Base-by-base conservation (phyloP, 2,329 filamentous ascomycete species). In the Penicillium sclerotigenum region DNA sequence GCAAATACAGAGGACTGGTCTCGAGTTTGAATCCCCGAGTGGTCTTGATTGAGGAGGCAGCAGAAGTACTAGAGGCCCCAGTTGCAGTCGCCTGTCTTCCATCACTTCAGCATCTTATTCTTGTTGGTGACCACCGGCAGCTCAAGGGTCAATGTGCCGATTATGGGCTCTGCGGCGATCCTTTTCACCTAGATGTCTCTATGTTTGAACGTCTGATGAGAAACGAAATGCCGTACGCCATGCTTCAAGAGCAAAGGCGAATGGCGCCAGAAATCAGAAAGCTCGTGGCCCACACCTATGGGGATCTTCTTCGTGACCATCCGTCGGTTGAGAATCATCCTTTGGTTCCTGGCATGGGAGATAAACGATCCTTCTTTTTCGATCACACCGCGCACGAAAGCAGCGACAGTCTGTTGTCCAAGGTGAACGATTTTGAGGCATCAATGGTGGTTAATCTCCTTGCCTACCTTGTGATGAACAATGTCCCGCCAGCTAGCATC, bases 41-140 rank as follows among this genome's bases (percentile, higher is more conserved):
- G 4, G 79, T 93, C 14, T 74, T 95, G 36, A 86, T 95, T 47
- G 88, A 94, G 76, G 88, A 94, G 74, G 88, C 89, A 0, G 90
- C 89, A 0, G 89, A 95, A 68, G 88, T 87, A 0, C 80, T 81
- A 4, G 81, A 83, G 63, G 79, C 76, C 5, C 83, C 83, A 1
- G 77, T 88, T 42, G 76, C 81, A 9, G 82, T 79, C 6, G 81
- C 82, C 13, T 87, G 85, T 67, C 69, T 88, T 33, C 80, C 85
- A 22, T 82, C 81, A 3, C 65, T 89, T 2, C 75, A 89, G 62
- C 86, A 89, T 57, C 74, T 88, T 31, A 83, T 88, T 51, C 76
- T 88, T 1, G 84, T 95, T 0, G 90, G 91, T 0, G 90, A 95
- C 66, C 90, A 95, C 63, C 83, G 90, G 70, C 91, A 95, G 67